Evolutionary conservation across 2,329 filamentous ascomycete species (phyloP).

Genomic region (Xylaria hypoxylon): DNA sequence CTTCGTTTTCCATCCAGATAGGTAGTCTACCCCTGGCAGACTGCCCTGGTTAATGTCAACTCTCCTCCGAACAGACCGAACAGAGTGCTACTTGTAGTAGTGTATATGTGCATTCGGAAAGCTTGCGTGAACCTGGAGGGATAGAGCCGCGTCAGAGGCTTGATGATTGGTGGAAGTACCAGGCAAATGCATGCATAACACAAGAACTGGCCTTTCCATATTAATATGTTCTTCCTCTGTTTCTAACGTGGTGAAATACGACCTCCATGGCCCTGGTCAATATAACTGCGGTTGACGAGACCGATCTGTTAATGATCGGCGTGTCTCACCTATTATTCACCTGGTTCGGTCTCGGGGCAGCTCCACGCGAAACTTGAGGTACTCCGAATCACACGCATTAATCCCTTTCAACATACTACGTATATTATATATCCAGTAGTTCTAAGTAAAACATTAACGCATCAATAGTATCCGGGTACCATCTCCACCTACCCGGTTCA

Average conservation of each 20-base stretch:
- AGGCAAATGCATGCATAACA: slow-evolving; percentile 6
- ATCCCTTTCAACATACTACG: too few relatives aligned
- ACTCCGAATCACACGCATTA: slow-evolving; percentile 22
- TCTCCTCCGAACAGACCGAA: too few relatives aligned
- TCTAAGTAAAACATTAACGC: neutral
- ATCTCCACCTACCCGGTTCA: slow-evolving; percentile 17
- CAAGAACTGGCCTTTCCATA: slow-evolving; percentile 10
- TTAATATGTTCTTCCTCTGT: slow-evolving; percentile 6
- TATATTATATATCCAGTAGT: slow-evolving; percentile 20
- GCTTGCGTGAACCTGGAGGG: neutral
- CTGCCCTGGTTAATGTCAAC: too few relatives aligned
- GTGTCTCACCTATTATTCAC: slow-evolving; percentile 4
- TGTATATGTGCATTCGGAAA: neutral
- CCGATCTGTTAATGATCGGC: slow-evolving; percentile 23
- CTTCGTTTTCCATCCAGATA: too few relatives aligned
- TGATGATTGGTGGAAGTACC: slow-evolving; percentile 36
- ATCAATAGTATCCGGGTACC: neutral
- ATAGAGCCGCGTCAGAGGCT: neutral
- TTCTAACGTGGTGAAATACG: neutral
- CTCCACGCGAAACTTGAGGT: slow-evolving; percentile 24
- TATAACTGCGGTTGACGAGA: slow-evolving; percentile 10
- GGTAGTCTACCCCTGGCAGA: too few relatives aligned
- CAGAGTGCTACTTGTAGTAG: neutral
- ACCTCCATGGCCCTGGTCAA: slow-evolving; percentile 11
- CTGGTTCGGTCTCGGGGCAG: slow-evolving; percentile 32